Evolutionary conservation across 192 early-diverging fungal genomes (phyloP).

Genomic region (Physocladia obscura): DNA sequence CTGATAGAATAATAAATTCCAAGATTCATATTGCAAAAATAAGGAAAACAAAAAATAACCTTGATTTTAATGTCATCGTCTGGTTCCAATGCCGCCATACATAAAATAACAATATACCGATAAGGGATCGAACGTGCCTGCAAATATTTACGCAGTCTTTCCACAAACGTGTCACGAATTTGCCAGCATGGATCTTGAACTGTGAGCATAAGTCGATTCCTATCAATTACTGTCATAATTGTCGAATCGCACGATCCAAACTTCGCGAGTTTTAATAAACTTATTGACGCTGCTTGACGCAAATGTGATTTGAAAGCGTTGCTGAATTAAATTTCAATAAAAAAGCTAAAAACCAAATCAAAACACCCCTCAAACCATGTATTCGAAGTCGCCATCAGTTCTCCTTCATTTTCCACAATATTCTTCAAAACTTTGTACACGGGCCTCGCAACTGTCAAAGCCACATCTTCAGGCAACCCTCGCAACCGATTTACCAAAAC

Average conservation of each 20-base stretch:
- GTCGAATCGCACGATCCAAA: constrained; percentile 43
- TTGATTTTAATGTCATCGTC: constrained; percentile 66
- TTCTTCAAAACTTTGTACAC: constrained; percentile 64
- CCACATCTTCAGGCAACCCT: constrained; percentile 35
- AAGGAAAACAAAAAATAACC: constrained; percentile 17
- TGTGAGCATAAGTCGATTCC: constrained; percentile 60
- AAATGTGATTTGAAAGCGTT: constrained; percentile 60
- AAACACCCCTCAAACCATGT: background rate
- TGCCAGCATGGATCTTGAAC: constrained; percentile 78
- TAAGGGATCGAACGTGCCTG: constrained; percentile 58
- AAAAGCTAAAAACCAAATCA: background rate
- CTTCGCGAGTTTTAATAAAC: constrained; percentile 63
- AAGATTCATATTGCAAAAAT: too few relatives aligned
- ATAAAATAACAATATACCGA: constrained; percentile 69
- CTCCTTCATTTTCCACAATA: constrained; percentile 66
- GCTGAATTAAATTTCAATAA: constrained; percentile 26
- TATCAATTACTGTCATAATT: constrained; percentile 55
- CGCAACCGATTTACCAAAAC: constrained; percentile 66
- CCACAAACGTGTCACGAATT: constrained; percentile 72
- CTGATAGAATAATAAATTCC: too few relatives aligned
- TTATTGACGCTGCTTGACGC: constrained; percentile 63
- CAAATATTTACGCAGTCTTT: constrained; percentile 72
- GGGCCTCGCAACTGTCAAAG: constrained; percentile 39
- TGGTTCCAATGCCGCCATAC: constrained; percentile 85
- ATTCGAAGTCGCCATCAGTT: constrained; percentile 43